Base-by-base conservation (phyloP, 1,139 yeast species). In the Yamadazyma kanchanaburiensis region DNA sequence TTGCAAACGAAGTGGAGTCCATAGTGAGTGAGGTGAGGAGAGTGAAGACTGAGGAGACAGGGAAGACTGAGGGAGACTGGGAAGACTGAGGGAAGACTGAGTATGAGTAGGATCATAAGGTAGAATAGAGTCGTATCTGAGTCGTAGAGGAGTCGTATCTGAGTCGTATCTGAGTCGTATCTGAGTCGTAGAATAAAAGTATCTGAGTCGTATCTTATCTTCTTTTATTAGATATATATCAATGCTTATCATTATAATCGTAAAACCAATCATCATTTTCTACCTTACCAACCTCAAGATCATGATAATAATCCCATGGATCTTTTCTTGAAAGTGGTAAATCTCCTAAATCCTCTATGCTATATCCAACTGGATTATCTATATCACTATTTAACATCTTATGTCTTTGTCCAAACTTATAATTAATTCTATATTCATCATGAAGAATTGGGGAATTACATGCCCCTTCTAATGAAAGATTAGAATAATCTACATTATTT, bases 1-100 rank as follows among this genome's bases (percentile, higher is more conserved):
- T 76, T 27, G 78, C 74, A 50, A 78, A 79, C 1, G 86, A 79
- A 2, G 80, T 69, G 1, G 80, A 57, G 43, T 76, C 79, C 41
- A 37, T 37, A 4, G 13, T 26, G 11, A 22, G 10, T 18, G 20
- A 8, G 10, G 20, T 18, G 20, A 18, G 7, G 9, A 18, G 20
- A 18, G 20, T 7, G 10, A 18, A 10, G 7, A 18, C 20, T 18
- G 20, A 18, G 10, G 20, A 18, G n/a, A n/a, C n/a, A n/a, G n/a
- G n/a, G n/a, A n/a, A n/a, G n/a, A n/a, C n/a, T n/a, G n/a, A n/a
- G n/a, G n/a, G n/a, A n/a, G n/a, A n/a, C n/a, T n/a, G n/a, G n/a
- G n/a, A n/a, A n/a, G n/a, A n/a, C n/a, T n/a, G n/a, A n/a, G n/a
- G n/a, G n/a, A n/a, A n/a, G n/a, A n/a, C n/a, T n/a, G n/a, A n/a